Base-by-base conservation (phyloP, 2,329 filamentous ascomycete genomes). In the Magnaporthiopsis rhizophila region DNA sequence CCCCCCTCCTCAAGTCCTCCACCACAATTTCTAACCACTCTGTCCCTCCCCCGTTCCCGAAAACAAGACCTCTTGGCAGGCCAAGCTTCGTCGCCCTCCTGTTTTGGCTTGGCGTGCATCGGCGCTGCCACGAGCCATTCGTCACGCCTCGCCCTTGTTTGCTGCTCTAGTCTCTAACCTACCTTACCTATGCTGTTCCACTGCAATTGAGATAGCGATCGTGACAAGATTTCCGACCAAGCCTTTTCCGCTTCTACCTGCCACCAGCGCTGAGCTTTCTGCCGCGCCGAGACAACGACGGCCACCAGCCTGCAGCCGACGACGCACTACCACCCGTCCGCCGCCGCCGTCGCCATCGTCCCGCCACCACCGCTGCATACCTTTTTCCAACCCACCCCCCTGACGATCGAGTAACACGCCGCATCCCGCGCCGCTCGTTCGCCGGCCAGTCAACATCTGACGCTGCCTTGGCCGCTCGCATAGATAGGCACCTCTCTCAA, bases 1-100 rank as follows among this genome's bases (percentile, higher is more conserved):
- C 60, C 60, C 61, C 61, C 50, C 50, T 56, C 36, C 36, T 15
- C 26, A 1, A 53, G 32, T 62, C 28, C 45, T 45, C 34, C 38
- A 56, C 50, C 45, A n/a, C 32, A 53, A 53, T 53, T 53, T 53
- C 45, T 6, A 53, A 53, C n/a, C 21, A 2, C 45, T 53, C 45
- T 53, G 45, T 53, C 45, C 45, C 58, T n/a, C 45, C 61, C 61
- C 61, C 53, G 50, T 62, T 58, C 61, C 61, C 61, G 61, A 62
- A 62, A 58, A 62, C 61, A 62, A 62, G 61, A 62, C 38, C 56
- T 62, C 61, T 62, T 62, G 61, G 61, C 61, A 58, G 34, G 61
- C 61, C 61, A 62, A 62, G 61, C 61, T 57, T 62, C 56, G 26
- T 57, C 56, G 56, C 45, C 53, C 53, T 62, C 50, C 53, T 62